A percentile compares a stretch with the other conserved stretches of the same genome.
phyloP scores from a whole-genome alignment of 169 alveolate genomes.

The Plasmodium chabaudi region DNA sequence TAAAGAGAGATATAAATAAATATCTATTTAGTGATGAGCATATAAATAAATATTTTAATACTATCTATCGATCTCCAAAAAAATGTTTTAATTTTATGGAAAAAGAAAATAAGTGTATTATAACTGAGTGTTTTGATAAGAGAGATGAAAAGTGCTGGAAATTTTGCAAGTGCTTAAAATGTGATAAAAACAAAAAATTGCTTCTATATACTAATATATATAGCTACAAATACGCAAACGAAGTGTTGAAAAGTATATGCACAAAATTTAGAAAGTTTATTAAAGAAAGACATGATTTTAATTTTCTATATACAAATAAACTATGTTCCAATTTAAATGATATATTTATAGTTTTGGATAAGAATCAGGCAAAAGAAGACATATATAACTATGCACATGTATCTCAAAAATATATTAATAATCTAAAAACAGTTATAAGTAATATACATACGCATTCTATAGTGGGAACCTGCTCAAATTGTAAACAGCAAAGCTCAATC shows the following conservation, averaged over 20 bases:
- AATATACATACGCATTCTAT: constrained; percentile 30
- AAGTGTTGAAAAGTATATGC: constrained; percentile 26
- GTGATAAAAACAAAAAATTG: neutral
- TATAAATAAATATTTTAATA: too few relatives aligned
- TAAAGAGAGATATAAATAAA: too few relatives aligned
- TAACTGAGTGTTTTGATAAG: neutral
- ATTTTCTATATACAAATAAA: constrained; percentile 5
- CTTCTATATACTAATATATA: constrained; percentile 8
- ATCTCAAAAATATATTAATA: constrained; percentile 32
- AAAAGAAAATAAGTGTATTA: constrained; percentile 8
- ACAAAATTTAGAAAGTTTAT: constrained; percentile 41
- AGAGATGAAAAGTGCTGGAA: neutral
- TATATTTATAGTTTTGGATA: constrained; percentile 30
- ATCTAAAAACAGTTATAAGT: constrained; percentile 28
- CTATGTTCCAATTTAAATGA: constrained; percentile 35
- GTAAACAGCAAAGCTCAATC: neutral
- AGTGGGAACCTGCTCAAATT: neutral
- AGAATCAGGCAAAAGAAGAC: constrained; percentile 13
- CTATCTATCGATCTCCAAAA: neutral
- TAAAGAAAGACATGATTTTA: constrained; percentile 60
- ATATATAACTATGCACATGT: constrained; percentile 4
- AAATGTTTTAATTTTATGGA: constrained; percentile 35
- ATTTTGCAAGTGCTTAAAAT: neutral
- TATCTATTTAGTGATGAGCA: too few relatives aligned
- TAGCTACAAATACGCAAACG: constrained; percentile 52